Evolutionary conservation across 805 yeast species (phyloP).

Genomic region (Candida boleticola): DNA sequence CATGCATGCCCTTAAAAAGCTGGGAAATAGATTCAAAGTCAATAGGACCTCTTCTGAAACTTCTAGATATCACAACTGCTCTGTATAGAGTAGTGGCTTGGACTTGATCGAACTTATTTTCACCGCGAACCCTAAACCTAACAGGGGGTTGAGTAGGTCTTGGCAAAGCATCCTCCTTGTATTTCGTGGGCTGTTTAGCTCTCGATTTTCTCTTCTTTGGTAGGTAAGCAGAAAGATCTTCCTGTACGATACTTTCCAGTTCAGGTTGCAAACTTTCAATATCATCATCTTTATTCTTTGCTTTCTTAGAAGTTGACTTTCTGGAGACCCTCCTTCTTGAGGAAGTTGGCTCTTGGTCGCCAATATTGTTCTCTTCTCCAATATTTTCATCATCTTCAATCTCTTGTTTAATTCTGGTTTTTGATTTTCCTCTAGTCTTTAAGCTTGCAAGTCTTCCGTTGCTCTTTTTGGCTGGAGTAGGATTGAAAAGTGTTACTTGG

Average conservation of each 20-base stretch:
- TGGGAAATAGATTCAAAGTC: slow-evolving; percentile 63
- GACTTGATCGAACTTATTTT: slow-evolving; percentile 30
- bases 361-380: not conserved
- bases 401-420: slow-evolving; percentile 5
- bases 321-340: not conserved
- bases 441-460: slow-evolving; percentile 2
- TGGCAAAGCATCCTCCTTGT: slow-evolving; percentile 5
- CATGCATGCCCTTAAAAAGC: slow-evolving; percentile 41
- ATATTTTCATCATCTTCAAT: slow-evolving; percentile 1
- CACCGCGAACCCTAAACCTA: slow-evolving; percentile 10
- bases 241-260: not conserved
- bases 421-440: slow-evolving; percentile 4
- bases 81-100: slow-evolving; percentile 59
- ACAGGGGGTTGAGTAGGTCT: not conserved
- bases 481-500: slow-evolving; percentile 22
- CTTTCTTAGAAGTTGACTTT: not conserved
- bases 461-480: slow-evolving; percentile 1
- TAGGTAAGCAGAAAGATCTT: not conserved
- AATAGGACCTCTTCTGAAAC: slow-evolving; percentile 54
- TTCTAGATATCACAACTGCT: slow-evolving; percentile 64
- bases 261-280: not conserved
- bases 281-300: not conserved
- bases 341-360: not conserved
- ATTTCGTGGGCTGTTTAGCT: slow-evolving; percentile 8
- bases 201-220: slow-evolving; percentile 13